Conservation (phyloP, 2,329 filamentous ascomycete species). For the Grosmannia clavigera region DNA sequence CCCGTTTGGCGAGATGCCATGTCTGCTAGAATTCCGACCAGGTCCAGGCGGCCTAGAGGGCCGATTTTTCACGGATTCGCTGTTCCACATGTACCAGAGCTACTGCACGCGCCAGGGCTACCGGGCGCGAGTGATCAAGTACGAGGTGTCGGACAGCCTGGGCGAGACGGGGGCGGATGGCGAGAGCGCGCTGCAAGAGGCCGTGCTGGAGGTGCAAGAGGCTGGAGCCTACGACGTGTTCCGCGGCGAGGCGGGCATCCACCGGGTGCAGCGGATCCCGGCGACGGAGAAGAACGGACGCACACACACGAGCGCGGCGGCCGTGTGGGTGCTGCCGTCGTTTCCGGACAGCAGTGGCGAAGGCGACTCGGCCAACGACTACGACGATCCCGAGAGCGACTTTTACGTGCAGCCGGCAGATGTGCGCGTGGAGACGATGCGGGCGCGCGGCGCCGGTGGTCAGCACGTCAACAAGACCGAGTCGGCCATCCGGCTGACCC, state of each 20-base stretch:
- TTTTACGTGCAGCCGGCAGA: slow-evolving; percentile 83
- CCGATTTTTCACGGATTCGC: slow-evolving; percentile 73
- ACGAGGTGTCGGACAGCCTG: slow-evolving; percentile 60
- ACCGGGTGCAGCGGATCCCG: slow-evolving; percentile 87
- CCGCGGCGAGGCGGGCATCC: slow-evolving; percentile 82
- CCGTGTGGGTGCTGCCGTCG: slow-evolving; percentile 81
- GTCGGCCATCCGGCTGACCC: slow-evolving; percentile 85
- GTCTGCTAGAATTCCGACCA: slow-evolving; percentile 81
- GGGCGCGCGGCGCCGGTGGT: slow-evolving; percentile 80
- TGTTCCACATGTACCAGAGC: slow-evolving; percentile 78
- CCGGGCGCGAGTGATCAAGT: slow-evolving; percentile 59
- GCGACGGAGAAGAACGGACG: slow-evolving; percentile 83
- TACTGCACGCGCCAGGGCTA: slow-evolving; percentile 59
- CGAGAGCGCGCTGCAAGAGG: slow-evolving; percentile 68
- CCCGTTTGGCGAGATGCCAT: slow-evolving; percentile 80
- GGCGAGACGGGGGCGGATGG: slow-evolving; percentile 39
- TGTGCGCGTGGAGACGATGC: slow-evolving; percentile 78
- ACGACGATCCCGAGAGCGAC: slow-evolving; percentile 77
- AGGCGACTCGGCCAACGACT: slow-evolving; percentile 32
- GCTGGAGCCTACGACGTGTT: slow-evolving; percentile 70
- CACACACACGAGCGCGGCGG: slow-evolving; percentile 86
- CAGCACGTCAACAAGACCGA: slow-evolving; percentile 99
- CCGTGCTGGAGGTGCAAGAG: slow-evolving; percentile 69
- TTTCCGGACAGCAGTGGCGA: slow-evolving; percentile 44
- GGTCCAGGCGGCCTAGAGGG: slow-evolving; percentile 89